A percentile compares a stretch with the other conserved stretches of the same genome.
phyloP scores from a whole-genome alignment of 805 yeast species.

The Starmerella kuoi region DNA sequence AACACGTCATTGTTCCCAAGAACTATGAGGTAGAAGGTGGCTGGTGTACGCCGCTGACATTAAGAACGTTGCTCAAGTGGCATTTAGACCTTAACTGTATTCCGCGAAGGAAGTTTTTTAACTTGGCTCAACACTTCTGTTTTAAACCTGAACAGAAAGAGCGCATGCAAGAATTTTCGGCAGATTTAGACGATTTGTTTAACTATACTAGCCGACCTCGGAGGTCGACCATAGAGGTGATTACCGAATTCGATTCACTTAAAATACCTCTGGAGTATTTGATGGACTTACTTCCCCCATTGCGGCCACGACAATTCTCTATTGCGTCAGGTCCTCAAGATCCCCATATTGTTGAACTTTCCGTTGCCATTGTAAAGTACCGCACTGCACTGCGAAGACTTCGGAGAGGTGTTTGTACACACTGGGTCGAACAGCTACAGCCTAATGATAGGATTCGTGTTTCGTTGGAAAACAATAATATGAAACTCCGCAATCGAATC shows the following conservation, averaged over 20 bases:
- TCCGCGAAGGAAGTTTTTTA: constrained; percentile 76
- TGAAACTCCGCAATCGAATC: constrained; percentile 30
- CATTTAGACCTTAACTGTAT: constrained; percentile 74
- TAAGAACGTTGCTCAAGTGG: constrained; percentile 58
- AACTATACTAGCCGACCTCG: constrained; percentile 91
- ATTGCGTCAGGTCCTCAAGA: constrained; percentile 46
- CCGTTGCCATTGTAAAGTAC: constrained; percentile 78
- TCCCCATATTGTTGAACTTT: constrained; percentile 41
- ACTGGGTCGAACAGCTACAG: constrained; percentile 48
- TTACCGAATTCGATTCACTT: constrained; percentile 69
- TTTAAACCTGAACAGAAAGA: constrained; percentile 64
- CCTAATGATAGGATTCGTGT: constrained; percentile 38
- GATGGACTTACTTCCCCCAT: constrained; percentile 63
- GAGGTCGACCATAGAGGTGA: constrained; percentile 70
- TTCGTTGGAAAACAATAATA: constrained; percentile 5
- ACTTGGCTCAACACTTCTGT: constrained; percentile 54
- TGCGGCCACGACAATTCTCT: constrained; percentile 74
- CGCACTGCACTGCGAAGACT: constrained; percentile 64
- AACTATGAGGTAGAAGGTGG: constrained; percentile 24
- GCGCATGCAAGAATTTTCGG: constrained; percentile 62
- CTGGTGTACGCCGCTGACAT: constrained; percentile 37
- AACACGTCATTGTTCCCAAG: constrained; percentile 25
- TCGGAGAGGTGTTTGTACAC: constrained; percentile 72
- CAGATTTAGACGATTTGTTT: constrained; percentile 67
- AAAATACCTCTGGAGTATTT: constrained; percentile 63